Percentiles rank a stretch among this genome's conserved stretches.
Conservation (phyloP, 345 rosid species). For the Psidium friedrichsthalianum region DNA sequence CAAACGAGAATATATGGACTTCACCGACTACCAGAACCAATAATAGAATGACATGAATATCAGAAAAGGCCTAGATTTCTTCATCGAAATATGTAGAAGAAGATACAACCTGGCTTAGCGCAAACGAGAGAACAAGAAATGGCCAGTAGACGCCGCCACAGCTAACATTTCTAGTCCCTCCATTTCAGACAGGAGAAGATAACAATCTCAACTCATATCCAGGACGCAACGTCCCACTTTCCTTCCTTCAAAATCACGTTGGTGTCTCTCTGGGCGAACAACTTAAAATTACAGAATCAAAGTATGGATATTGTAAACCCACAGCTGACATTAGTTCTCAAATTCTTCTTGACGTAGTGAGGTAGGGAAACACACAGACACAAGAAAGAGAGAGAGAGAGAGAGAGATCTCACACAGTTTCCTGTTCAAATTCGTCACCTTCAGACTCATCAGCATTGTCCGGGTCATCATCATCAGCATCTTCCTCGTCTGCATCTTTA, state of each 20-base stretch:
- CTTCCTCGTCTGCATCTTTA: conserved; percentile 79
- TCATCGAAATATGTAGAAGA: neutral
- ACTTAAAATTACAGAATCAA: neutral
- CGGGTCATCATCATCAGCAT: conserved; percentile 76
- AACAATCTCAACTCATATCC: neutral
- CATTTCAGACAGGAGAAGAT: neutral
- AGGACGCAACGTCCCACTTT: neutral
- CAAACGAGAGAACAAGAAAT: neutral
- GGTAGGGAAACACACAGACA: neutral
- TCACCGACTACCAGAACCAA: neutral
- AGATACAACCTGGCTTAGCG: neutral
- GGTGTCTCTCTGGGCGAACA: neutral
- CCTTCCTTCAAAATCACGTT: neutral
- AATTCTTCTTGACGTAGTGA: neutral
- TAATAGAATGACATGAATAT: neutral
- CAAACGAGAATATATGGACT: neutral
- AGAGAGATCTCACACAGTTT: conserved; percentile 40
- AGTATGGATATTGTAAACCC: neutral
- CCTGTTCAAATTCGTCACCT: conserved; percentile 94
- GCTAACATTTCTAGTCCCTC: neutral
- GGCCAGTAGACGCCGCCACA: neutral
- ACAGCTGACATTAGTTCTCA: neutral
- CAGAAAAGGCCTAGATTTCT: neutral
- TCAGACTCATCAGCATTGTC: conserved; percentile 94
- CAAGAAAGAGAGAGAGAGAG: too few relatives aligned